Evolutionary conservation across 2,329 filamentous ascomycete species (phyloP), one percentile per base, ranked within the genome.

Genomic region (Ascochyta koolunga): DNA sequence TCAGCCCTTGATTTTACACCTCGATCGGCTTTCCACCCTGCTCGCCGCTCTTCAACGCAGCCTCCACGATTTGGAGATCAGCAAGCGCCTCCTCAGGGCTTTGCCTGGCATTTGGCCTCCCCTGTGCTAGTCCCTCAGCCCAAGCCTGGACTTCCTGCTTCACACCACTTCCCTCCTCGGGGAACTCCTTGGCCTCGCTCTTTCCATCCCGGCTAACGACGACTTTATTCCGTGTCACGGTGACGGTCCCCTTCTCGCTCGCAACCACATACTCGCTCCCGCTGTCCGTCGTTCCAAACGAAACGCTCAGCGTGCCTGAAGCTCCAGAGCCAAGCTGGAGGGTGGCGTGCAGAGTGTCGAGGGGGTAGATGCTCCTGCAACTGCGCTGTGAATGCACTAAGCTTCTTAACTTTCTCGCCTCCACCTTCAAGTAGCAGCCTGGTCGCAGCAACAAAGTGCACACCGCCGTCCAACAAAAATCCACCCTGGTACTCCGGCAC

Each of bases 401-500:
- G 72, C 29, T 73, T 77, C 11, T 75, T 76, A 8, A 79, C 74
- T 40, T 81, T 77, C 4, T 77, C 76, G 0, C 73, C 62, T 1
- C 56, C 67, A 56, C 16, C 79, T 77, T 54, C 47, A 2, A 91
- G 76, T 36, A 93, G 68, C 27, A 83, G 70, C 15, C 89, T 79
- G 43, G 87, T 79, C 0, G 76, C 86, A 7, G 89, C 89, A 6
- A 86, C 78, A 56, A 84, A 87, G 72, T 93, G 90, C 22, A 93
- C 88, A 37, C 90, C 89, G 13, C 85, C 88, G 66, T 93, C 89
- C 2, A 93, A 82, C 49, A 92, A 71, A 69, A 91, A 92, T 0
- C 90, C 89, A 49, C 89, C 90, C 73, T 91, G 89, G 68, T 90
- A 84, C 46, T 83, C 79, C 1, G 89, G 89, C 50, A 77, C 81